These are phyloP conservation scores for Scheffersomyces stipitis DNA, from an alignment of 805 yeast genomes.

Conservation along the genomic window DNA sequence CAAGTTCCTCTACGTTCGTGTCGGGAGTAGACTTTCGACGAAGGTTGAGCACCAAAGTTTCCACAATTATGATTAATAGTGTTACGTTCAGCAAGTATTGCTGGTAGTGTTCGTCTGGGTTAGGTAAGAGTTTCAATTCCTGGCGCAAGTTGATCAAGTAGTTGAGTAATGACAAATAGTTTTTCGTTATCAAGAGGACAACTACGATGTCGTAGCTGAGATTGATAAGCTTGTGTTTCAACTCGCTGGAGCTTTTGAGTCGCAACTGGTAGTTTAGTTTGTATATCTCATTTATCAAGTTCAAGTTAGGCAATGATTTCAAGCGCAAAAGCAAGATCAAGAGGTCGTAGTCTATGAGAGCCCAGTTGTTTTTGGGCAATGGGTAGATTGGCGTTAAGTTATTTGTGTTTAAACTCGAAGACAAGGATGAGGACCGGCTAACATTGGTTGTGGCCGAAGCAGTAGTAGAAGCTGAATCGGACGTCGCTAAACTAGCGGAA, in stretches of 20 bases:
- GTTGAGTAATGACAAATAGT: slow-evolving; percentile 25
- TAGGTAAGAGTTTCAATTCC: slow-evolving; percentile 11
- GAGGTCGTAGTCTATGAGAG: slow-evolving; percentile 25
- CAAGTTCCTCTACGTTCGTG: not conserved
- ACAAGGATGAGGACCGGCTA: slow-evolving; percentile 1
- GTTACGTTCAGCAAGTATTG: slow-evolving; percentile 22
- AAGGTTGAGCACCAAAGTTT: slow-evolving; percentile 2
- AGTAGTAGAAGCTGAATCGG: slow-evolving; percentile 1
- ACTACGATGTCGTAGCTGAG: slow-evolving; percentile 34
- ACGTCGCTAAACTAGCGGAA: slow-evolving; percentile 8
- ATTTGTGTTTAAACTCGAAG: slow-evolving; percentile 1
- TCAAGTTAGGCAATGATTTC: slow-evolving; percentile 42
- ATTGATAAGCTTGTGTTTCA: slow-evolving; percentile 23
- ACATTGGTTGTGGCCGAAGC: not conserved
- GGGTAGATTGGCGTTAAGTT: slow-evolving; percentile 26
- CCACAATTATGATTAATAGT: slow-evolving; percentile 17
- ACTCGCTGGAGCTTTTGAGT: slow-evolving; percentile 14
- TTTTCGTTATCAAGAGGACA: slow-evolving; percentile 28
- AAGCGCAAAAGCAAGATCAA: slow-evolving; percentile 38
- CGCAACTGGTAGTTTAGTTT: slow-evolving; percentile 33
- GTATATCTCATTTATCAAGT: slow-evolving; percentile 44
- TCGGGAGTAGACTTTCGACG: too few relatives aligned
- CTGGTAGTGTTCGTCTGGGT: slow-evolving; percentile 1
- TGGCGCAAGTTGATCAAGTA: slow-evolving; percentile 23
- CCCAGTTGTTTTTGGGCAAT: slow-evolving; percentile 36